Conservation (phyloP, 345 rosid genomes). For the Turnera subulata region DNA sequence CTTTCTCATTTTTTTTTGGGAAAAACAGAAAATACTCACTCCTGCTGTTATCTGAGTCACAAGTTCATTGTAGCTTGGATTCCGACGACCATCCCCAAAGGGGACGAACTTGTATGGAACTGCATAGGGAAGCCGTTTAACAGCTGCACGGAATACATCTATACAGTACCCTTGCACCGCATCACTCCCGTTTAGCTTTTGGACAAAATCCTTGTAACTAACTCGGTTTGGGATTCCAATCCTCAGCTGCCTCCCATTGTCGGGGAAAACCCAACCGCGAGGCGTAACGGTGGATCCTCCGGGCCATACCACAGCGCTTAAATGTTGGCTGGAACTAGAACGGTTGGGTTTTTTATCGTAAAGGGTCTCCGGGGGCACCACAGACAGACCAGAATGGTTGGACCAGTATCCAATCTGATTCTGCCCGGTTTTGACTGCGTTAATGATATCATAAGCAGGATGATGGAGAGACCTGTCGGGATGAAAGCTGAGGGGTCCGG, state of each 20-base stretch:
- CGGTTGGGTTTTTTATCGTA: conserved; percentile 55
- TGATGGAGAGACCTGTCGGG: conserved; percentile 47
- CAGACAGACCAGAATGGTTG: conserved; percentile 76
- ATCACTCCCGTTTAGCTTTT: conserved; percentile 43
- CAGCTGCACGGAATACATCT: conserved; percentile 74
- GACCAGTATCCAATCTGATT: conserved; percentile 83
- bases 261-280: conserved; percentile 92
- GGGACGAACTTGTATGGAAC: conserved; percentile 68
- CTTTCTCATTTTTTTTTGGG: not conserved
- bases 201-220: conserved; percentile 52
- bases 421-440: conserved; percentile 39
- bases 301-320: conserved; percentile 74
- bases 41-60: conserved; percentile 49
- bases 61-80: conserved; percentile 66
- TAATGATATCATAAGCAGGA: conserved; percentile 76
- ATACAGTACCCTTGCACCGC: conserved; percentile 67
- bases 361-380: conserved; percentile 67
- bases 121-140: conserved; percentile 57
- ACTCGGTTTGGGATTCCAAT: conserved; percentile 77
- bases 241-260: conserved; percentile 67
- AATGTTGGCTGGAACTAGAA: conserved; percentile 66
- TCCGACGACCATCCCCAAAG: conserved; percentile 74
- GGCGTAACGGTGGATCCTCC: conserved; percentile 58
- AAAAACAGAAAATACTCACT: conserved; percentile 52
- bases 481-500: conserved; percentile 59